Conservation (phyloP, 129 eudicot species). For the Sambucus nigra region DNA sequence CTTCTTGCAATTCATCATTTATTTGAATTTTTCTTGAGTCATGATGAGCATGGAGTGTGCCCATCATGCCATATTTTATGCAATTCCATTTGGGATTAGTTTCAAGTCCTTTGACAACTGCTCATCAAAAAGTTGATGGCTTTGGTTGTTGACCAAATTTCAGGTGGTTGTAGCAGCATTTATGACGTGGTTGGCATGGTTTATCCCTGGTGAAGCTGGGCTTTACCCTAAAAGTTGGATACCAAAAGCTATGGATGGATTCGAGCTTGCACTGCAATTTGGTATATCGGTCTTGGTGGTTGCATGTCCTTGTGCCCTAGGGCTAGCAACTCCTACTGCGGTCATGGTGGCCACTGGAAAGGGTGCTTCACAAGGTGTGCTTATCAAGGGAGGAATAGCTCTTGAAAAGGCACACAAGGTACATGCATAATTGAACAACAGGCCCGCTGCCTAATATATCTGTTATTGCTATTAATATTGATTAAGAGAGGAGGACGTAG, state of each 20-base stretch:
- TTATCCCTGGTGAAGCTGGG: slow-evolving; percentile 69
- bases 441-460: too few species aligned
- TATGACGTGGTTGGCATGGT: slow-evolving; percentile 86
- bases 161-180: slow-evolving; percentile 78
- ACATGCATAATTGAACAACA: slow-evolving; percentile 3
- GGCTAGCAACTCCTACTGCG: slow-evolving; percentile 97
- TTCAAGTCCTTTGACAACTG: slow-evolving; percentile 3
- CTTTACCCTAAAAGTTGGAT: slow-evolving; percentile 82
- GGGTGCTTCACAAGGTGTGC: slow-evolving; percentile 97
- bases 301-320: slow-evolving; percentile 99
- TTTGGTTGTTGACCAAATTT: slow-evolving; percentile 1
- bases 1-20: too few species aligned
- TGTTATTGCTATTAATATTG: neutral
- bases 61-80: neutral
- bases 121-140: neutral
- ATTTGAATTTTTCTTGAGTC: too few species aligned
- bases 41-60: slow-evolving; percentile 1
- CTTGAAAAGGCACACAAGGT: slow-evolving; percentile 95
- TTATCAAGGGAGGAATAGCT: slow-evolving; percentile 91
- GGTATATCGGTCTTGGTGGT: slow-evolving; percentile 92
- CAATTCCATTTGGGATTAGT: neutral
- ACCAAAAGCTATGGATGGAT: slow-evolving; percentile 85
- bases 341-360: slow-evolving; percentile 99
- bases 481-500: neutral
- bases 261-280: slow-evolving; percentile 92